A percentile compares a stretch with the other conserved stretches of the same genome.
Conservation (phyloP, 2,329 filamentous ascomycete species). For the Diaporthe ampelina region DNA sequence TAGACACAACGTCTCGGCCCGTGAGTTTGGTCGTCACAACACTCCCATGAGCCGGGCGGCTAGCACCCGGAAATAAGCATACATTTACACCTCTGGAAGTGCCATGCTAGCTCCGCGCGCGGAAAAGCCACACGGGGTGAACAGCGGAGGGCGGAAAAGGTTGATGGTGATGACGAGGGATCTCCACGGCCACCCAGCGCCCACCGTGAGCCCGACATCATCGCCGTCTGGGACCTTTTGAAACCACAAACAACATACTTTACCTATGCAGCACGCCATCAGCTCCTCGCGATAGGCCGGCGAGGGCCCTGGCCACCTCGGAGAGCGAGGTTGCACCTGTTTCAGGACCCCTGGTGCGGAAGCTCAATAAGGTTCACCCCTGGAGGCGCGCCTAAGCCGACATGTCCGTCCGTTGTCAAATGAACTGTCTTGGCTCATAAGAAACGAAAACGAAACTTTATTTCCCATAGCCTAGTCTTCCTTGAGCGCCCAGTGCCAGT, state of each 20-base stretch:
- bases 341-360: conserved; percentile 22
- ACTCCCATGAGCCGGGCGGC: conserved; percentile 1
- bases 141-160: neutral
- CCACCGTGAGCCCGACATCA: neutral
- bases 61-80: conserved; percentile 5
- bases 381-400: conserved; percentile 18
- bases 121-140: neutral
- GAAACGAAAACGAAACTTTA: conserved; percentile 31
- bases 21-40: neutral
- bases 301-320: neutral
- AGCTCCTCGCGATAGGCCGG: conserved; percentile 15
- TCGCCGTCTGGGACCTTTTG: neutral
- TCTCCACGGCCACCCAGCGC: neutral
- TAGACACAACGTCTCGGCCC: conserved; percentile 4
- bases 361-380: conserved; percentile 16
- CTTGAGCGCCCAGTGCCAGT: conserved; percentile 11
- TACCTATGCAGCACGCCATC: neutral
- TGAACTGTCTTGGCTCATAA: conserved; percentile 29
- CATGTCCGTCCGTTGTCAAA: conserved; percentile 27
- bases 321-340: conserved; percentile 25
- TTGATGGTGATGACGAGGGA: neutral
- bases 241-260: conserved; percentile 17
- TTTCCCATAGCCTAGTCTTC: neutral
- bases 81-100: neutral
- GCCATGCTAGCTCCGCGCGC: conserved; percentile 3